Conservation (phyloP, 2,329 filamentous ascomycete species). For the Geoglossum cookeanum region DNA sequence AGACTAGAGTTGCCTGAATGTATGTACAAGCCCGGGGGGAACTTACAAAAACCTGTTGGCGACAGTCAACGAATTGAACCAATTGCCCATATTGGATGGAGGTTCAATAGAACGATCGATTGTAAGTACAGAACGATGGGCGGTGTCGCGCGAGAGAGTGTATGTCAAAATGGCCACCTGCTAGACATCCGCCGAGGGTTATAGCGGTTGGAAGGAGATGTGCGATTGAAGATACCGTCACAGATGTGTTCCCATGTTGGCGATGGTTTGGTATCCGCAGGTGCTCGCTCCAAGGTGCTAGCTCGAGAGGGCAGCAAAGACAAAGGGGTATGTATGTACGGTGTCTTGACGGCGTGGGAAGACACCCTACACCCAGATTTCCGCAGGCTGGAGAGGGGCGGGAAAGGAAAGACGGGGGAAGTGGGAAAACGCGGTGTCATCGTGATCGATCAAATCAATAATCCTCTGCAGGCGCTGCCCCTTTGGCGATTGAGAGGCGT, state of each 20-base stretch:
- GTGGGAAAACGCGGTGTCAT: neutral
- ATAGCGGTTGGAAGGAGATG: neutral
- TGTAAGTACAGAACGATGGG: neutral
- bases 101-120: neutral
- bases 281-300: neutral
- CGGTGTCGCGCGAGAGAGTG: neutral
- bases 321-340: neutral
- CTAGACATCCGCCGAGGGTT: neutral
- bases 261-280: neutral
- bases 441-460: neutral
- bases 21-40: neutral
- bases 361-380: neutral
- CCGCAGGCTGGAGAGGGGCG: neutral
- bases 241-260: neutral
- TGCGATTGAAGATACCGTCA: neutral
- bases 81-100: neutral
- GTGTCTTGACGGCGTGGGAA: neutral
- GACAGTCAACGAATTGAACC: constrained; percentile 5
- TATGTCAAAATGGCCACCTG: neutral
- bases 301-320: neutral
- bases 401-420: neutral
- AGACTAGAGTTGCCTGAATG: neutral
- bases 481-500: too few species aligned
- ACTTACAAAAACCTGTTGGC: constrained; percentile 7
- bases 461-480: too few species aligned